Conservation (phyloP, 148 eudicot species). For the Linanthus parryae region DNA sequence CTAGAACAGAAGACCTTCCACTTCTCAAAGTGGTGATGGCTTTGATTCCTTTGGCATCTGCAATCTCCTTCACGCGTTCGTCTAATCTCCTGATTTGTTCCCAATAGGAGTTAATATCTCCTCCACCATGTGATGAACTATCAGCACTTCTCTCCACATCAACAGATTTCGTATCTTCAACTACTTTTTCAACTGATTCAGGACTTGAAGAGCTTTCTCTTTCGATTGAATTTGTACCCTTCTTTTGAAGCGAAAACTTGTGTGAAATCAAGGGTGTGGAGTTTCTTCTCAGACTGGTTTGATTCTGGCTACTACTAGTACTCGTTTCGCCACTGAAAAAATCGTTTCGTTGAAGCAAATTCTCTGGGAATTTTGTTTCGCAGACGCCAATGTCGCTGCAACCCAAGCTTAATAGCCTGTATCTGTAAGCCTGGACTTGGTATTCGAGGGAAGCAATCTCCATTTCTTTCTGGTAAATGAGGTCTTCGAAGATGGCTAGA, state of each 20-base stretch:
- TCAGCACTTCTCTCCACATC: slow-evolving; percentile 23
- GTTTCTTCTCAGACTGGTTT: slow-evolving; percentile 28
- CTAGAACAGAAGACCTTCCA: slow-evolving; percentile 15
- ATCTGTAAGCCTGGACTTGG: slow-evolving; percentile 76
- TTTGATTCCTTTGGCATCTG: slow-evolving; percentile 18
- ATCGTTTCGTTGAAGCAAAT: slow-evolving; percentile 45
- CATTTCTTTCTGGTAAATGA: slow-evolving; percentile 84
- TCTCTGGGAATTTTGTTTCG: slow-evolving; percentile 53
- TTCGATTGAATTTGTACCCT: slow-evolving; percentile 27
- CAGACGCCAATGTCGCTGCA: slow-evolving; percentile 36
- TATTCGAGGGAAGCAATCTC: slow-evolving; percentile 74
- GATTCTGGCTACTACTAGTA: too few relatives aligned
- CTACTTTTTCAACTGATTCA: slow-evolving; percentile 24
- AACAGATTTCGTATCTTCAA: slow-evolving; percentile 15
- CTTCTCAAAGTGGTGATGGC: slow-evolving; percentile 5
- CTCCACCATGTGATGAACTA: slow-evolving; percentile 12
- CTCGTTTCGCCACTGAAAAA: slow-evolving; percentile 22
- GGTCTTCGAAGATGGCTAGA: slow-evolving; percentile 57
- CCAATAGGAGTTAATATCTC: slow-evolving; percentile 52
- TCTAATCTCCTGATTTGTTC: slow-evolving; percentile 70
- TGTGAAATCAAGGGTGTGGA: slow-evolving; percentile 39
- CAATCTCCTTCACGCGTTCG: slow-evolving; percentile 50
- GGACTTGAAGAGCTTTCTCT: slow-evolving; percentile 32
- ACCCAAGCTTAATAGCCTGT: slow-evolving; percentile 65
- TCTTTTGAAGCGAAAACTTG: slow-evolving; percentile 23